Conservation (phyloP, 2,329 filamentous ascomycete species). For the Zymoseptoria ardabiliae region DNA sequence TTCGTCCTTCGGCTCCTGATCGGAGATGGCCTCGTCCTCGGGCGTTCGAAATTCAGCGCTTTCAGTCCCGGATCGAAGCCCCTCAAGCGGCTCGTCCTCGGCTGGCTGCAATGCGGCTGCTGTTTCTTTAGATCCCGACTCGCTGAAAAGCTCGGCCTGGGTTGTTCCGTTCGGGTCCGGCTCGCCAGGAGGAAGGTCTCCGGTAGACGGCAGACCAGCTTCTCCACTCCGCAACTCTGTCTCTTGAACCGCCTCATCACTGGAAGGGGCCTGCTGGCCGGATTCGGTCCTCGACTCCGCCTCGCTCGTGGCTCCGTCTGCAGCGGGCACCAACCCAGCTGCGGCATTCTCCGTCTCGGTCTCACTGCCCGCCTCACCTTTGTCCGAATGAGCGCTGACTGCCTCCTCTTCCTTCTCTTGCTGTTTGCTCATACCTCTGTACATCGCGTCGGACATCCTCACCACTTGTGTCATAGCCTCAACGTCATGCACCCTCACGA, state of each 20-base stretch:
- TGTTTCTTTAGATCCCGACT: neutral
- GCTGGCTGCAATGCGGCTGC: neutral
- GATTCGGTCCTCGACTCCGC: no score
- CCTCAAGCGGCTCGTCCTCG: neutral
- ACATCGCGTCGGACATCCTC: slow-evolving; percentile 84
- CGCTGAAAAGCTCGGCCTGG: neutral
- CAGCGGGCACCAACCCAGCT: neutral
- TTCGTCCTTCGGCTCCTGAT: neutral
- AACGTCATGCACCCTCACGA: slow-evolving; percentile 88
- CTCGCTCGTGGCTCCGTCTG: neutral
- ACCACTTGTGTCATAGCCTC: slow-evolving; percentile 76
- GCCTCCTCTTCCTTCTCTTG: neutral
- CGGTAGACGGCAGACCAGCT: neutral
- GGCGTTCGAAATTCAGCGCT: neutral
- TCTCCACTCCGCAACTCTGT: neutral
- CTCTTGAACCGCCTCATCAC: neutral
- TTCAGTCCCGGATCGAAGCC: neutral
- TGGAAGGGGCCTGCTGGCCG: neutral
- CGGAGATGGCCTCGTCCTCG: neutral
- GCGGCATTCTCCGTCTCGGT: neutral
- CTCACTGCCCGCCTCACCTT: neutral
- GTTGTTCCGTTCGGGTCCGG: neutral
- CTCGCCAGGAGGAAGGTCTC: neutral
- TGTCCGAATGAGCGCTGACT: neutral
- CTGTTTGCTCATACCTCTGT: slow-evolving; percentile 5